Conservation (phyloP, 306 rosid genomes). For the Acacia melanoxylon region DNA sequence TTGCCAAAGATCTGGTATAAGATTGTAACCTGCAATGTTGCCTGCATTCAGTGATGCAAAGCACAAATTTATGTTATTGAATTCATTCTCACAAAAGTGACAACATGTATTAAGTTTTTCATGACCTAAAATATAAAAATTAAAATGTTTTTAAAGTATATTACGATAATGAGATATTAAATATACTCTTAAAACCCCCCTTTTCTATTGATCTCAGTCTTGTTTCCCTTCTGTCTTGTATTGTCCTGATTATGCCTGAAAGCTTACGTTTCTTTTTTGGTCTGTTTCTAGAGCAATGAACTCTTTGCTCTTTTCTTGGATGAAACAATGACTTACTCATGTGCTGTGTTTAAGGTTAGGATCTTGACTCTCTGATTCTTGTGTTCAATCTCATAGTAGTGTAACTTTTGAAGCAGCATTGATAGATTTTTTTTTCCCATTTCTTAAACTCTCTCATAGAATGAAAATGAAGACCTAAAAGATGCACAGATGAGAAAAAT, state of each 20-base stretch:
- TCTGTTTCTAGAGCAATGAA: constrained; percentile 75
- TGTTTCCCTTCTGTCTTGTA: not conserved
- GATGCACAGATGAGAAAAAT: constrained; percentile 80
- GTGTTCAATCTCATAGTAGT: not conserved
- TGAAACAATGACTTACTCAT: constrained; percentile 84
- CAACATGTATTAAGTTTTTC: not conserved
- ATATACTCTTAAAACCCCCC: not conserved
- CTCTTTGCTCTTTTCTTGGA: constrained; percentile 87
- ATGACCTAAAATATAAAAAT: not conserved
- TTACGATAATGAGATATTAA: too few relatives aligned
- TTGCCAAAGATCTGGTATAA: not conserved
- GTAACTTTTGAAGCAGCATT: constrained; percentile 7
- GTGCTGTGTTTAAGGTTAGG: constrained; percentile 81
- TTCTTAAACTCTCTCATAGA: constrained; percentile 39
- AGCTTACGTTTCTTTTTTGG: constrained; percentile 25
- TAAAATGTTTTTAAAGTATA: too few relatives aligned
- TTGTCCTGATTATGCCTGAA: not conserved
- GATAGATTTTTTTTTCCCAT: not conserved
- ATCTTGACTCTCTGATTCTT: not conserved
- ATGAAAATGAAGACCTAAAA: constrained; percentile 67
- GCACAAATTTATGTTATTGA: too few relatives aligned
- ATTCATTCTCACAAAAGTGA: not conserved
- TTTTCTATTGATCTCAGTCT: not conserved
- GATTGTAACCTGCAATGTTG: too few relatives aligned
- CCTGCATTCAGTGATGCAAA: too few relatives aligned